These are phyloP conservation scores for Epicoccum sorghinum DNA, from an alignment of 2,329 filamentous ascomycete species.

Conservation along the genomic window DNA sequence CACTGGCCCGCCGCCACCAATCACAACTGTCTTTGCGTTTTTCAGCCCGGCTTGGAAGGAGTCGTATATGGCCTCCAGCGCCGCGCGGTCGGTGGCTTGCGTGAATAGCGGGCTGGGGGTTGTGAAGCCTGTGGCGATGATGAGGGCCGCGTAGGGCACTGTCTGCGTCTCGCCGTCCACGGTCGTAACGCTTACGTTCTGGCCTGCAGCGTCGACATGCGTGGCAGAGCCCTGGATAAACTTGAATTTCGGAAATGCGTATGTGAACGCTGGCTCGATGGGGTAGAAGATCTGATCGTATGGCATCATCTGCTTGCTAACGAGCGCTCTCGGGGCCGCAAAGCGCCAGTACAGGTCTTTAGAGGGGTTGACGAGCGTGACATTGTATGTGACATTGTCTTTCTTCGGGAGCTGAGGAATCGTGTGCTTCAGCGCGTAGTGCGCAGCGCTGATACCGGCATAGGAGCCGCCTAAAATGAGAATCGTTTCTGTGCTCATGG, in stretches of 20 bases:
- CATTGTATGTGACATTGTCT: conserved; percentile 53
- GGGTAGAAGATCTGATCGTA: conserved; percentile 58
- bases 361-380: conserved; percentile 63
- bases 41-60: conserved; percentile 46
- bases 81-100: conserved; percentile 40
- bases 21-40: conserved; percentile 52
- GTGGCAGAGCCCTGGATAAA: conserved; percentile 60
- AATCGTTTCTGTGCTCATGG: conserved; percentile 45
- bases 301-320: conserved; percentile 57
- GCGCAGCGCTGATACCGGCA: conserved; percentile 44
- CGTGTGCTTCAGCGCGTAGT: conserved; percentile 45
- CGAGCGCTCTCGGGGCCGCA: conserved; percentile 60
- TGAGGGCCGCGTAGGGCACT: conserved; percentile 59
- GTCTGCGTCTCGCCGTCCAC: conserved; percentile 39
- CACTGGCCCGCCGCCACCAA: conserved; percentile 58
- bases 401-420: conserved; percentile 45
- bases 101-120: conserved; percentile 56
- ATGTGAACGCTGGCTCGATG: conserved; percentile 60
- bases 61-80: conserved; percentile 41
- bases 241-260: conserved; percentile 55
- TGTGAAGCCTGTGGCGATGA: conserved; percentile 62
- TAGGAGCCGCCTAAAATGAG: conserved; percentile 46
- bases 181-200: conserved; percentile 51
- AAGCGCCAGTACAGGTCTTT: conserved; percentile 62
- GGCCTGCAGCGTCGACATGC: conserved; percentile 52